A percentile compares a stretch with the other conserved stretches of the same genome.
These are phyloP conservation scores for Plasmodium malariae DNA, from an alignment of 169 alveolate genomes.

Conservation along the genomic window DNA sequence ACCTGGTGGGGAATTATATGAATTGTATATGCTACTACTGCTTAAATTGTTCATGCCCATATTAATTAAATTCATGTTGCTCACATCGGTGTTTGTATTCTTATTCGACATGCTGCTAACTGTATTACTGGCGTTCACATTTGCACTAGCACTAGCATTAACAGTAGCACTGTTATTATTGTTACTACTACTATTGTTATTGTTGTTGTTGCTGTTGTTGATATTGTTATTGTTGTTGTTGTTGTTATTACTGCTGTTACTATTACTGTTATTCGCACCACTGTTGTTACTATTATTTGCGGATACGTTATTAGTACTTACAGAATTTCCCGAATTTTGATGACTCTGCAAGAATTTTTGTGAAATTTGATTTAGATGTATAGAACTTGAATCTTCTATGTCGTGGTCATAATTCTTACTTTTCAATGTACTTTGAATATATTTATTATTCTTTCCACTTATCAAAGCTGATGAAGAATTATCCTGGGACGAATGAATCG, in stretches of 20 bases:
- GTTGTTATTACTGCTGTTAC: neutral
- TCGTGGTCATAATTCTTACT: conserved; percentile 68
- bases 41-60: conserved; percentile 47
- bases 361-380: conserved; percentile 54
- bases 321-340: conserved; percentile 16
- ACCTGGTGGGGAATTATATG: conserved; percentile 74
- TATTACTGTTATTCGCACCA: neutral
- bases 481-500: conserved; percentile 8
- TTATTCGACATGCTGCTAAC: conserved; percentile 33
- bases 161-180: neutral
- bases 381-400: conserved; percentile 38
- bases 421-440: conserved; percentile 31
- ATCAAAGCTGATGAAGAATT: conserved; percentile 12
- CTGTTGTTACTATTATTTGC: neutral
- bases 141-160: neutral
- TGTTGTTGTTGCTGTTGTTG: neutral
- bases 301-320: conserved; percentile 20
- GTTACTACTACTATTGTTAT: neutral
- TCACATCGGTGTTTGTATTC: conserved; percentile 51
- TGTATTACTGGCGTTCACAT: conserved; percentile 8
- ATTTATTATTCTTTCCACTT: conserved; percentile 32
- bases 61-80: conserved; percentile 37
- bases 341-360: conserved; percentile 57
- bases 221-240: too few species aligned
- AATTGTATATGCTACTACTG: conserved; percentile 53